These are phyloP conservation scores for Effrenium voratum DNA, from an alignment of 73 alveolate species.

Conservation along the genomic window DNA sequence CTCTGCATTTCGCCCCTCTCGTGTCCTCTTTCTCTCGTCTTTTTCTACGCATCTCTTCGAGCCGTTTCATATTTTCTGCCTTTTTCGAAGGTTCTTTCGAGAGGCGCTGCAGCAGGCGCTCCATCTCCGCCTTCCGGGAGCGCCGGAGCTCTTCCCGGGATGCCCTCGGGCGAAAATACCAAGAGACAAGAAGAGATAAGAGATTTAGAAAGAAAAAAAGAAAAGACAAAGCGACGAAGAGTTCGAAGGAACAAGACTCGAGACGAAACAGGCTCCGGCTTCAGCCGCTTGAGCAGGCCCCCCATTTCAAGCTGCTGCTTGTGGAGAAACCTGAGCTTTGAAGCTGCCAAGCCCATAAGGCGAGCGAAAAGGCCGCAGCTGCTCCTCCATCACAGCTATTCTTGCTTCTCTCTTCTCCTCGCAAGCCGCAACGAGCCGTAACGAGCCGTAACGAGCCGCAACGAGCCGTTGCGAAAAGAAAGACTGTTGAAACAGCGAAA, in stretches of 20 bases:
- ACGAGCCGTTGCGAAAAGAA: not conserved
- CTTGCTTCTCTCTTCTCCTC: conserved; percentile 72
- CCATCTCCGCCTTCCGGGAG: conserved; percentile 80
- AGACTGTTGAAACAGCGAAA: not conserved
- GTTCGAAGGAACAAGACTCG: not conserved
- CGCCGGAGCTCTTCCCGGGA: conserved; percentile 79
- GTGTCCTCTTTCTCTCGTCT: too few relatives aligned
- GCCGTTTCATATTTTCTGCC: too few relatives aligned
- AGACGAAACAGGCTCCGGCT: not conserved
- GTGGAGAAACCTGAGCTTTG: conserved; percentile 65
- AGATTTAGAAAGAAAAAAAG: not conserved
- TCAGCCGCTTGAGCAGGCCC: conserved; percentile 66
- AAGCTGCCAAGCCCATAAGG: too few relatives aligned
- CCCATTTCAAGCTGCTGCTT: conserved; percentile 94
- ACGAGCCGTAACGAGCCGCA: not conserved
- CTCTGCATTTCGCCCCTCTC: too few relatives aligned
- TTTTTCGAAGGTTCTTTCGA: too few relatives aligned
- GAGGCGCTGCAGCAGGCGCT: conserved; percentile 65
- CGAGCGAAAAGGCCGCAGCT: not conserved
- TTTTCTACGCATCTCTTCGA: too few relatives aligned
- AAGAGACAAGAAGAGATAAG: not conserved
- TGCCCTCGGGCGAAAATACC: conserved; percentile 6
- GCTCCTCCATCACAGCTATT: conserved; percentile 83
- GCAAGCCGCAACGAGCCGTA: not conserved
- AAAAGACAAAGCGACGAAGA: not conserved